A percentile compares a stretch with the other conserved stretches of the same genome.
phyloP scores from a whole-genome alignment of 805 yeast species.

The Saccharomycopsis fibuligera region DNA sequence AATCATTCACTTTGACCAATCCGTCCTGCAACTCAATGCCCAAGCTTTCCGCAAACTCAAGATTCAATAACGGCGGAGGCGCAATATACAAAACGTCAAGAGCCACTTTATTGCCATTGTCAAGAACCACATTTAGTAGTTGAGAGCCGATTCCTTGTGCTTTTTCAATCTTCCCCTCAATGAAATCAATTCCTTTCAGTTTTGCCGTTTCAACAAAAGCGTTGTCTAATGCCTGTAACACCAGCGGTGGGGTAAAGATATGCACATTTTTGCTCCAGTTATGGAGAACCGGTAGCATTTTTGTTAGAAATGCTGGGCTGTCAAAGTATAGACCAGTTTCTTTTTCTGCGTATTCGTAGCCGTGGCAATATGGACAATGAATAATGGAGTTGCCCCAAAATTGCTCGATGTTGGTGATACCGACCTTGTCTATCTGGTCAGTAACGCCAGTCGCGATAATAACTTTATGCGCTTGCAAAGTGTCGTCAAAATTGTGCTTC shows the following conservation, averaged over 20 bases:
- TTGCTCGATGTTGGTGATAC: conserved; percentile 15
- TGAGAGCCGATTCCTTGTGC: neutral
- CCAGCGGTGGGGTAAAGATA: conserved; percentile 2
- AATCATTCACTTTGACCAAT: conserved; percentile 9
- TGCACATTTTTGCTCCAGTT: conserved; percentile 21
- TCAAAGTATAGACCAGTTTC: conserved; percentile 16
- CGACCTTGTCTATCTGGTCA: conserved; percentile 15
- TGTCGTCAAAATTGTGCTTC: neutral
- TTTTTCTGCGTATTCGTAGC: conserved; percentile 17
- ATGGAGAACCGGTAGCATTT: conserved; percentile 10
- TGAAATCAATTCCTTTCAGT: neutral
- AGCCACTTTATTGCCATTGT: neutral
- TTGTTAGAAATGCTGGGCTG: neutral
- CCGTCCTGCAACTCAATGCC: conserved; percentile 12
- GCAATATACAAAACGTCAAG: conserved; percentile 9
- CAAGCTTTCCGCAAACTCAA: conserved; percentile 1
- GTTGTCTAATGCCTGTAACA: neutral
- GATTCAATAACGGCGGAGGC: neutral
- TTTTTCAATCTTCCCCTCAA: neutral
- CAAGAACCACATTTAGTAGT: neutral
- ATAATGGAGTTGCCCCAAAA: conserved; percentile 22
- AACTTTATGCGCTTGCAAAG: conserved; percentile 8
- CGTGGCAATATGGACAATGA: conserved; percentile 20
- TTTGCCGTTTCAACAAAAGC: neutral
- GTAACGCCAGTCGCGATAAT: conserved; percentile 21